Base-by-base conservation (phyloP, 106 monocot genomes). In the Gastrodia elata region DNA sequence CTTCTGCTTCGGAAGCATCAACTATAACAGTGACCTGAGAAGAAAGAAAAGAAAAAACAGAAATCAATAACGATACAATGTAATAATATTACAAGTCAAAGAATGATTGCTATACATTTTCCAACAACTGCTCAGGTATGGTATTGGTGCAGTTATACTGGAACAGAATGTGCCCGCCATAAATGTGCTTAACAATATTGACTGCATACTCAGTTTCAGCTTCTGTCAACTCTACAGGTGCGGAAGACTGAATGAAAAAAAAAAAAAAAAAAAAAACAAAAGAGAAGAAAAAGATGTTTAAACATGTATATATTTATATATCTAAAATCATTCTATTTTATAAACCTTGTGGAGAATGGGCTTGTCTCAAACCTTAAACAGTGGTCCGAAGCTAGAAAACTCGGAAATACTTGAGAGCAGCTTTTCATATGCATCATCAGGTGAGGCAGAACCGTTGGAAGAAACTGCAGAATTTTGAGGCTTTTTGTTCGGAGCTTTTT, bases 101-200 rank as follows among this genome's bases (percentile, higher is more conserved):
- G 48, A 32, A 39, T 26, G 1, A 14, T 28, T 22, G 70, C 24
- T 83, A 16, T 82, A 90, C 97, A 83, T 93, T 85, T 82, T 98
- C 97, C 36, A 98, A 83, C 5, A 98, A 80, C 77, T 93, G 97
- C 61, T 93, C 93, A 68, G 90, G 88, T 68, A 98, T 88, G 22
- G 97, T 98, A 73, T 98, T 98, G 40, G 90, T 90, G 68, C 97
- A 98, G 82, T 98, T 93, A 80, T 87, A 98, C 77, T 98, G 97
- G 75, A 98, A 84, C 3, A 98, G 83, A 80, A 98, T 76, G 74
- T 93, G 93, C 16, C 76, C 80, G 44, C 84, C 88, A 70, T 74
- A 98, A 28, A 98, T 85, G 75, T 98, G 97, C 77, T 98, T 98
- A 46, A 98, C 90, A 48, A 91, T 91, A 82, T 87, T 93, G 30